Evolutionary conservation across 768 basidiomycete species (phyloP).

Genomic region (Tephrocybe sp.): DNA sequence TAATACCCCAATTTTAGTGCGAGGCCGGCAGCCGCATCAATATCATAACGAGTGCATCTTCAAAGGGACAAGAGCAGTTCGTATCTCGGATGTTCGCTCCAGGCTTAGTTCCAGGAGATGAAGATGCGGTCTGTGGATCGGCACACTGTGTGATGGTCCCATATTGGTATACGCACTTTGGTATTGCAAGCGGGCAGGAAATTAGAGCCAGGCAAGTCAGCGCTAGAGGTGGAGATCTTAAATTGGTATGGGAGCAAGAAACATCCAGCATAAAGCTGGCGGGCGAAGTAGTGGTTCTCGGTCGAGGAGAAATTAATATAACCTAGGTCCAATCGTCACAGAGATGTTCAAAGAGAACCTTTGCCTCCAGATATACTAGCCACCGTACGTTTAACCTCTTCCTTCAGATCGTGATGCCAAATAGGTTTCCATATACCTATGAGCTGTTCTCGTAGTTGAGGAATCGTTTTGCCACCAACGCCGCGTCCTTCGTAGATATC

Average conservation of each 20-base stretch:
- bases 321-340: conserved; percentile 8
- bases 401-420: conserved; percentile 47
- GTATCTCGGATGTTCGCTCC: conserved; percentile 54
- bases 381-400: conserved; percentile 36
- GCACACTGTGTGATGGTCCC: conserved; percentile 45
- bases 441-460: conserved; percentile 34
- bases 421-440: conserved; percentile 45
- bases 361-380: conserved; percentile 12
- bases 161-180: conserved; percentile 41
- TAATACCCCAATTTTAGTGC: conserved; percentile 22
- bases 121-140: conserved; percentile 39
- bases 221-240: conserved; percentile 35
- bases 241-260: conserved; percentile 35
- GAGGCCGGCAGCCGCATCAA: conserved; percentile 33
- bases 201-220: conserved; percentile 52
- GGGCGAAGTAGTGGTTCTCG: conserved; percentile 35
- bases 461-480: conserved; percentile 25
- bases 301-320: conserved; percentile 25
- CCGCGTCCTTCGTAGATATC: conserved; percentile 44
- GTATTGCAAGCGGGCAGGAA: conserved; percentile 23
- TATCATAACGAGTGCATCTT: conserved; percentile 37
- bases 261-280: conserved; percentile 30
- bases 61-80: conserved; percentile 35
- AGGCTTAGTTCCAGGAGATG: conserved; percentile 15
- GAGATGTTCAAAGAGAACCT: background rate